Percentiles rank a stretch among this genome's conserved stretches.
These are phyloP conservation scores for Deakozyma indianensis DNA, from an alignment of 805 yeast genomes.

Conservation along the genomic window DNA sequence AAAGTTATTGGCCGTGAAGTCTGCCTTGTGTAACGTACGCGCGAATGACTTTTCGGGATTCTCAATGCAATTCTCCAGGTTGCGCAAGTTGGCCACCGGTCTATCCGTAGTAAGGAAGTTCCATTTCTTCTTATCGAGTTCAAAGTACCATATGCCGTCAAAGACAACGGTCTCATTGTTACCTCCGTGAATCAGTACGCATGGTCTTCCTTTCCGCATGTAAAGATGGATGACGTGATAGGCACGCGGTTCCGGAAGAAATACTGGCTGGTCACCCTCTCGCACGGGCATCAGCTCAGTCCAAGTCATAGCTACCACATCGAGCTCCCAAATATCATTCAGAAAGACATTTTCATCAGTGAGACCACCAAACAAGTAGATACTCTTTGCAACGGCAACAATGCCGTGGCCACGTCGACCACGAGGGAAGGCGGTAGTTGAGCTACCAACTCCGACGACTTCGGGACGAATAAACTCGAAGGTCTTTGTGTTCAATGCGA, in stretches of 20 bases:
- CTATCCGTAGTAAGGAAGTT: not conserved
- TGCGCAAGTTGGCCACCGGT: not conserved
- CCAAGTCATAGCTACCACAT: not conserved
- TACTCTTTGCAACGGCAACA: not conserved
- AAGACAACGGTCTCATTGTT: not conserved
- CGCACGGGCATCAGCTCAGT: not conserved
- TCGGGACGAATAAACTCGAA: not conserved
- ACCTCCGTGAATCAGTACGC: not conserved
- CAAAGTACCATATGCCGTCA: not conserved
- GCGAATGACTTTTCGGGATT: not conserved
- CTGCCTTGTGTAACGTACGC: not conserved
- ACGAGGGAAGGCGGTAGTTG: not conserved
- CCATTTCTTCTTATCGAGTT: not conserved
- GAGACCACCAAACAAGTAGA: not conserved
- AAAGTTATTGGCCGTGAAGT: not conserved
- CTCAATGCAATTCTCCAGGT: not conserved
- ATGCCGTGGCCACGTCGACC: not conserved
- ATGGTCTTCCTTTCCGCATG: not conserved
- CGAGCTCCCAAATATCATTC: not conserved
- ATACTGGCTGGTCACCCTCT: not conserved
- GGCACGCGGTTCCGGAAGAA: not conserved
- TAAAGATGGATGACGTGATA: not conserved
- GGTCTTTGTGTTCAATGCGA: not conserved
- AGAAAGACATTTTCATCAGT: not conserved
- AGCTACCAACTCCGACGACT: not conserved